Conservation (phyloP, 768 basidiomycete species). For the Pleurotus cornucopiae region DNA sequence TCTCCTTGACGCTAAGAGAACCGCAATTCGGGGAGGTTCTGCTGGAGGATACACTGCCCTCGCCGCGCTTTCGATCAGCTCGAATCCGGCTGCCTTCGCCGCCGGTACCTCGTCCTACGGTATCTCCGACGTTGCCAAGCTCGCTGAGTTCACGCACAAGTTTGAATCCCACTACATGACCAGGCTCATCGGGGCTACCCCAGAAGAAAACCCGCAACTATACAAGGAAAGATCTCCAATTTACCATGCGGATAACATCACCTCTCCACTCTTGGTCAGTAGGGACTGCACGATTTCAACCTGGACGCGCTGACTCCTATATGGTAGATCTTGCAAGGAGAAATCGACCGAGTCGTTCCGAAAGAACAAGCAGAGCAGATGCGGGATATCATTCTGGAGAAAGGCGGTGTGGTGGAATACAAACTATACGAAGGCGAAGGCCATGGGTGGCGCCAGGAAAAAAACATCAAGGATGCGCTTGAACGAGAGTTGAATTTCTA, state of each 20-base stretch:
- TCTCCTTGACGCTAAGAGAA: conserved; percentile 60
- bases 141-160: conserved; percentile 69
- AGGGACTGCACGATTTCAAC: background rate
- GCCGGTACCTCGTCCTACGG: conserved; percentile 68
- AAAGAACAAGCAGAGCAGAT: conserved; percentile 61
- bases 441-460: conserved; percentile 57
- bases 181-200: conserved; percentile 59
- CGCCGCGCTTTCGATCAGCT: conserved; percentile 35
- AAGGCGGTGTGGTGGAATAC: conserved; percentile 53
- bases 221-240: conserved; percentile 62
- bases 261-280: conserved; percentile 58
- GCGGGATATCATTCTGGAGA: conserved; percentile 44
- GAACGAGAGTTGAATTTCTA: conserved; percentile 54
- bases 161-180: conserved; percentile 58
- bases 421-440: conserved; percentile 62
- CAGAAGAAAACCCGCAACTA: conserved; percentile 50
- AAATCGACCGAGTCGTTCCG: conserved; percentile 59
- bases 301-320: background rate
- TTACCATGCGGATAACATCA: conserved; percentile 57
- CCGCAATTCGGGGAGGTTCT: conserved; percentile 68
- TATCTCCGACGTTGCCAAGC: conserved; percentile 54
- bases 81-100: conserved; percentile 46
- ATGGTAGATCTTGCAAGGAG: conserved; percentile 59
- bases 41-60: conserved; percentile 74
- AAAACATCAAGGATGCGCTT: conserved; percentile 49